These are phyloP conservation scores for Geotrichum macrosporum DNA, from an alignment of 1,139 yeast species.

Conservation along the genomic window DNA sequence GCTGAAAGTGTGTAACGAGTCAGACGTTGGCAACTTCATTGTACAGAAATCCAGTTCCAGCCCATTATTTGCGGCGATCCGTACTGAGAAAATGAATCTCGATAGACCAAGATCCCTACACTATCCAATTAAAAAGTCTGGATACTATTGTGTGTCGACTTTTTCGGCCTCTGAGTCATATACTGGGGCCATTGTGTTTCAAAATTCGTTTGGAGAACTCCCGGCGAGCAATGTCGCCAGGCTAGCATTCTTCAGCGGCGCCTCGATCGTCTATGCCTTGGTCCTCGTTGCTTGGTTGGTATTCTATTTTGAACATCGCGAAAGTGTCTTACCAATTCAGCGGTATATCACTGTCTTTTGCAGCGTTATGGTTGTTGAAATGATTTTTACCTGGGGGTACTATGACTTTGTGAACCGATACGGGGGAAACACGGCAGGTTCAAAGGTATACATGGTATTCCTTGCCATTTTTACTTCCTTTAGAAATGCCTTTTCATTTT, in stretches of 20 bases:
- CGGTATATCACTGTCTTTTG: slow-evolving; percentile 82
- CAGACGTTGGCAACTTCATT: slow-evolving; percentile 59
- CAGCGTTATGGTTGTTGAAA: slow-evolving; percentile 75
- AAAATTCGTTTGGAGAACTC: slow-evolving; percentile 85
- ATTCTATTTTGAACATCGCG: slow-evolving; percentile 78
- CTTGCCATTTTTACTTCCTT: slow-evolving; percentile 73
- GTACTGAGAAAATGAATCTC: slow-evolving; percentile 52
- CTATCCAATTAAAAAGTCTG: slow-evolving; percentile 68
- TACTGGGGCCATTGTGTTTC: slow-evolving; percentile 66
- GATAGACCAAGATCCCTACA: slow-evolving; percentile 57
- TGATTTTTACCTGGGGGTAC: slow-evolving; percentile 84
- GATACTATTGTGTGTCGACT: slow-evolving; percentile 87
- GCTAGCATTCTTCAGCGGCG: slow-evolving; percentile 78
- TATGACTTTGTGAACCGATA: slow-evolving; percentile 74
- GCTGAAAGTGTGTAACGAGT: slow-evolving; percentile 50
- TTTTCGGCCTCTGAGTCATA: slow-evolving; percentile 44
- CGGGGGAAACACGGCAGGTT: slow-evolving; percentile 52
- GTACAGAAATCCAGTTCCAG: slow-evolving; percentile 37
- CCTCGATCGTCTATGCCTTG: slow-evolving; percentile 77
- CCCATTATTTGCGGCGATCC: slow-evolving; percentile 51
- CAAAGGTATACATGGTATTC: slow-evolving; percentile 68
- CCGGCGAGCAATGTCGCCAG: slow-evolving; percentile 90
- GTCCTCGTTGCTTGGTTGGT: slow-evolving; percentile 78
- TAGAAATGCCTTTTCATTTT: slow-evolving; percentile 82
- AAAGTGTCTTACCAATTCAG: slow-evolving; percentile 84